A percentile compares a stretch with the other conserved stretches of the same genome.
Evolutionary conservation across 768 basidiomycete species (phyloP).

Genomic region (Trametes maxima): DNA sequence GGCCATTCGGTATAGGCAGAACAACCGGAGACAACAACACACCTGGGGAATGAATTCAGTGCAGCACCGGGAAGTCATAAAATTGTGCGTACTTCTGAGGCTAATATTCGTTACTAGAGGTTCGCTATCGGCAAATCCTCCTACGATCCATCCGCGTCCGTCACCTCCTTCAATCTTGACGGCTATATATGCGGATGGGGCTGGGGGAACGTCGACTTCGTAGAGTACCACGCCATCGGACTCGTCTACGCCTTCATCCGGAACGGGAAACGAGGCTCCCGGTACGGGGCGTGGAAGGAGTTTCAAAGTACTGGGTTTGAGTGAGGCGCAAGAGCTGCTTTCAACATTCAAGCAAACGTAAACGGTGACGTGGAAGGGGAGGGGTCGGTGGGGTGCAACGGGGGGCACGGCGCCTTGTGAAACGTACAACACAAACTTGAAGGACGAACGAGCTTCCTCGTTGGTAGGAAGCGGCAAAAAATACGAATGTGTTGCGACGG

Average conservation of each 20-base stretch:
- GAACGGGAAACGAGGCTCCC: slow-evolving; percentile 61
- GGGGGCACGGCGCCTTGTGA: slow-evolving; percentile 58
- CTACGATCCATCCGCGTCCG: slow-evolving; percentile 63
- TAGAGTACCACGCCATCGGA: slow-evolving; percentile 73
- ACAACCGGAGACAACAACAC: slow-evolving; percentile 13
- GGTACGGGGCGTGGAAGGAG: slow-evolving; percentile 64
- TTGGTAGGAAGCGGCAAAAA: slow-evolving; percentile 40
- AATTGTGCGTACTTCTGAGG: slow-evolving; percentile 47
- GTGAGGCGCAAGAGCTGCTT: slow-evolving; percentile 19
- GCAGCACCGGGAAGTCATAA: neutral
- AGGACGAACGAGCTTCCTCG: neutral
- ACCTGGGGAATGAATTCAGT: neutral
- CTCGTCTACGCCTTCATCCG: slow-evolving; percentile 71
- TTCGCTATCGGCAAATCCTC: slow-evolving; percentile 46
- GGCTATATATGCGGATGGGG: slow-evolving; percentile 48
- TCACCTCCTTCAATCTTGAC: slow-evolving; percentile 53
- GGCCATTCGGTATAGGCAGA: slow-evolving; percentile 24
- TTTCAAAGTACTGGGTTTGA: slow-evolving; percentile 50
- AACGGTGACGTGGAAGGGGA: slow-evolving; percentile 50
- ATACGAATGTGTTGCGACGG: slow-evolving; percentile 4
- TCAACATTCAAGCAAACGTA: slow-evolving; percentile 43
- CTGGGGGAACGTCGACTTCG: slow-evolving; percentile 47
- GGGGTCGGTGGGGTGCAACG: slow-evolving; percentile 51
- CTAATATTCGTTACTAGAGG: slow-evolving; percentile 37
- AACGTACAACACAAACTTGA: slow-evolving; percentile 54